phyloP scores from a whole-genome alignment of 106 monocot species.

The Dendrobium officinale region DNA sequence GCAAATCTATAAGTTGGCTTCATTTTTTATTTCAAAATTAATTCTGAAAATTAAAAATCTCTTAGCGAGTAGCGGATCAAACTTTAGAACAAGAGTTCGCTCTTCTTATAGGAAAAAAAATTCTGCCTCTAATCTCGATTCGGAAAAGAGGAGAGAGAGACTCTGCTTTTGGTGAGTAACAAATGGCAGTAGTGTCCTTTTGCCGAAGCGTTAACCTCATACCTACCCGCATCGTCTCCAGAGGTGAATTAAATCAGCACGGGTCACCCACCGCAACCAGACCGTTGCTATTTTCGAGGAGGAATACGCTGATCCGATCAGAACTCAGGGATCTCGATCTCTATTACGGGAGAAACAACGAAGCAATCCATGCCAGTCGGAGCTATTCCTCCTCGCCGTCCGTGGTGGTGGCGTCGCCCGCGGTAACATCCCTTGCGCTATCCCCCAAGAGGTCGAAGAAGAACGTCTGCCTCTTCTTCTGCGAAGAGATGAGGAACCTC shows the following conservation, averaged over 20 bases:
- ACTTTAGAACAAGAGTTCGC: no score
- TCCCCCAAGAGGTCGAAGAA: constrained; percentile 40
- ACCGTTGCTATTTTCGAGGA: not conserved
- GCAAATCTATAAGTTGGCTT: no score
- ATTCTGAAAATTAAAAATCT: no score
- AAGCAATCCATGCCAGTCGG: not conserved
- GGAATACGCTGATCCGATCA: not conserved
- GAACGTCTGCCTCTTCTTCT: constrained; percentile 77
- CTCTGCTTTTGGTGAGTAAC: not conserved
- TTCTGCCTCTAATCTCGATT: no score
- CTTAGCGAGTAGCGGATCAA: no score
- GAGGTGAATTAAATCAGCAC: not conserved
- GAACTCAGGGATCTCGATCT: constrained; percentile 7
- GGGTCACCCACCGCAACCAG: not conserved
- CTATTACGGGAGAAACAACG: not conserved
- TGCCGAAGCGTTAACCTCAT: not conserved
- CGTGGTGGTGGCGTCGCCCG: constrained; percentile 13
- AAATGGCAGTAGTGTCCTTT: not conserved
- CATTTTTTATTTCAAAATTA: no score
- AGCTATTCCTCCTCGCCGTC: constrained; percentile 1
- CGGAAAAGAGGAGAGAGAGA: not conserved
- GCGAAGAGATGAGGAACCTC: constrained; percentile 80
- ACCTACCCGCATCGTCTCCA: not conserved
- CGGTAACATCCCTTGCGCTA: constrained; percentile 18
- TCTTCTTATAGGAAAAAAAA: no score